phyloP scores from a whole-genome alignment of 2,329 filamentous ascomycete genomes.

The Sporothrix globosa region DNA sequence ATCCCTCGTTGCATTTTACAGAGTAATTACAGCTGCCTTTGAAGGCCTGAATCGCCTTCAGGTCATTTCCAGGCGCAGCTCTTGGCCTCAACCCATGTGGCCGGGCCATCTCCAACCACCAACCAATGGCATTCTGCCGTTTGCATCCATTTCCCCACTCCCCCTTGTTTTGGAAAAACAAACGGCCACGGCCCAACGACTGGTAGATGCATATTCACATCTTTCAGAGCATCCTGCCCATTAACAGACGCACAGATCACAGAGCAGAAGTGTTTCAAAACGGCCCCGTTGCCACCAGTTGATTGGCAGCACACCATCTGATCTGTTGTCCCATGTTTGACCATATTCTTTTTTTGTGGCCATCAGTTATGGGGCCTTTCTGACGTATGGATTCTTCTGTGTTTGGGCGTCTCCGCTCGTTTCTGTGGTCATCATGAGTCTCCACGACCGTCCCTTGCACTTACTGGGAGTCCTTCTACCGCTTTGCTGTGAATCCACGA shows the following conservation, averaged over 20 bases:
- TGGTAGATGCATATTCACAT: background rate
- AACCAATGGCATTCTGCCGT: constrained; percentile 9
- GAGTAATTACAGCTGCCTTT: no score
- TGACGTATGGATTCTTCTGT: background rate
- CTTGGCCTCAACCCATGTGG: constrained; percentile 1
- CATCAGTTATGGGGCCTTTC: background rate
- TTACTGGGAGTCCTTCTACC: background rate
- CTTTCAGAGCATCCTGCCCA: background rate
- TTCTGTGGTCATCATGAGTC: background rate
- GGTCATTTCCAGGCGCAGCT: background rate
- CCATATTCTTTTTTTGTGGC: background rate
- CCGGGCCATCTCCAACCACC: background rate
- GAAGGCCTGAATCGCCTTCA: background rate
- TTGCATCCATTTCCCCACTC: background rate
- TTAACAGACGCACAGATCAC: background rate
- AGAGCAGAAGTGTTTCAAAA: constrained; percentile 25
- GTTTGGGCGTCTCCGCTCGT: background rate
- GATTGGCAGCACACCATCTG: constrained; percentile 28
- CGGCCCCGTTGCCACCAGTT: background rate
- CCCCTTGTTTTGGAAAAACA: constrained; percentile 27
- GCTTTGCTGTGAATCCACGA: constrained; percentile 16
- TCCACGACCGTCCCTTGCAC: background rate
- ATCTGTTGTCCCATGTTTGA: constrained; percentile 25
- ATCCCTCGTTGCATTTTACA: no score
- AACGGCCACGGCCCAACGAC: constrained; percentile 18